Base-by-base conservation (phyloP, 805 yeast species). In the Saccharomycopsis sp. region DNA sequence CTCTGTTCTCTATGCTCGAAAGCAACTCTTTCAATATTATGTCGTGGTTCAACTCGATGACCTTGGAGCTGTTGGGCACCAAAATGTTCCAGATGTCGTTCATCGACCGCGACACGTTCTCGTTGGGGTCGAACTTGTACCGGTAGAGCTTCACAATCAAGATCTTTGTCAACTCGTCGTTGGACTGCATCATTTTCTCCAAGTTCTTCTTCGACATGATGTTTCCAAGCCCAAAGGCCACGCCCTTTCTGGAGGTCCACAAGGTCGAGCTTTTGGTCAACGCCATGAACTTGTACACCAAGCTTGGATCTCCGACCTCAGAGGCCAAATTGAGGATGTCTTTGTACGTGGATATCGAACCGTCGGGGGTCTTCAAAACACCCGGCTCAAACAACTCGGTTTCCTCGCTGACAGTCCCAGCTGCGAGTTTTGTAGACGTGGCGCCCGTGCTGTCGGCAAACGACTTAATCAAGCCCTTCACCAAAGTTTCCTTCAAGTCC, bases 281-380 rank as follows among this genome's bases (percentile, higher is more conserved):
- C 0, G 96, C 84, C 97, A 92, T 90, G 68, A 92, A 92, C 67
- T 90, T 89, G 71, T 92, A 92, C 2, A 92, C 97, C 63, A 92
- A 78, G 63, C 94, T 81, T 14, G 98, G 97, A 70, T 92, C 97
- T 29, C 98, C 98, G 8, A 91, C 95, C 67, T 92, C 99, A 1
- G 94, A 83, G 0, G 99, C 97, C 53, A 92, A 75, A 64, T 76
- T 88, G 64, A 92, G 75, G 34, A 92, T 89, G 70, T 92, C 99
- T 65, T 87, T 89, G 68, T 92, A 92, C 0, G 98, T 91, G 0
- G 96, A 87, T 2, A 92, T 83, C 0, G 96, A 87, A 1, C 92
- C 91, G 61, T 88, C 94, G 52, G 85, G 86, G 0, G 97, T 89
- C 53, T 80, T 85, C 64, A 92, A 71, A 2, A 82, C 77, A 44